Base-by-base conservation (phyloP, 345 rosid genomes). In the Melaleuca quinquenervia region DNA sequence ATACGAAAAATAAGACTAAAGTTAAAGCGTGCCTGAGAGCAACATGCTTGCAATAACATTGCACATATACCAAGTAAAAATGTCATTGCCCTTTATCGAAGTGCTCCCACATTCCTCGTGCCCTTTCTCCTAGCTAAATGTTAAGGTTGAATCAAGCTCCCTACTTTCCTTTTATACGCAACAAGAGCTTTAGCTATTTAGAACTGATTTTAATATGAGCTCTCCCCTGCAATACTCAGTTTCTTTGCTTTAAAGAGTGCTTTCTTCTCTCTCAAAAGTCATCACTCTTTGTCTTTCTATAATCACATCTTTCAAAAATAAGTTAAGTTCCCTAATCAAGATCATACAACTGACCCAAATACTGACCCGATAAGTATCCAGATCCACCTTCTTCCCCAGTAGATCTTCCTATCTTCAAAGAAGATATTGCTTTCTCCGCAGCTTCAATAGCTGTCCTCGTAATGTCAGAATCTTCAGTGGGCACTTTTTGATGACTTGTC, bases 361-460 rank as follows among this genome's bases (percentile, higher is more conserved):
- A 50, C 55, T 50, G 78, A 70, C 82, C 51, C n/a, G 86, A 32
- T 52, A 15, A 54, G 52, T 41, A 83, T 80, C 29, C 36, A 84
- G 20, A 45, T 84, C 84, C 58, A 91, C 94, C 94, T 88, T 88
- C 89, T 87, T 53, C 83, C 70, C 45, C 32, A 82, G 62, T 27
- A 62, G 88, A 84, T 83, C 60, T 27, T 58, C 78, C 74, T 22
- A 36, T 58, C 86, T 89, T 92, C 86, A 88, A 52, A 50, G 94
- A 93, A 52, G 92, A 91, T 54, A 94, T 70, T 51, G 95, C 96
- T 90, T 82, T 91, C 89, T 87, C 90, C 6, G 92, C 92, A 86
- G 94, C 94, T 88, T 87, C 93, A 86, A 94, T 89, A 29, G 92
- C 95, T 55, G 86, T 92, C 86, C 91, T 88, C n/a, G 88, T 85